Evolutionary conservation across 371 early-diverging fungal species (phyloP).

Genomic region (Lichtheimia corymbifera): DNA sequence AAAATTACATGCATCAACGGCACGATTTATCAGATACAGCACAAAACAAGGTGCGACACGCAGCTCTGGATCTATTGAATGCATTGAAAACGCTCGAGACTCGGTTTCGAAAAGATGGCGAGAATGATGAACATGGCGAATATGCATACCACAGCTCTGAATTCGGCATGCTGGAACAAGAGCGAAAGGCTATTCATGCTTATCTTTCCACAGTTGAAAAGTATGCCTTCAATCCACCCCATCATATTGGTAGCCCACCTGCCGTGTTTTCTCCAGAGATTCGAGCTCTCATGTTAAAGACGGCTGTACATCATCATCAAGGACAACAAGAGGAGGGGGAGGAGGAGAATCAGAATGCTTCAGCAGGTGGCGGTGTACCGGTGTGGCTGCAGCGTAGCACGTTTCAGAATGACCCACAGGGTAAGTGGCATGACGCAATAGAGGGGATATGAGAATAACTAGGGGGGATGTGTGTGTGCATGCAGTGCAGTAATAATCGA

Average conservation of each 20-base stretch:
- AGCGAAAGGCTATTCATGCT: constrained; percentile 22
- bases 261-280: constrained; percentile 44
- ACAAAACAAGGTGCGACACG: constrained; percentile 32
- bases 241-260: constrained; percentile 44
- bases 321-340: neutral
- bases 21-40: constrained; percentile 40
- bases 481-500: neutral
- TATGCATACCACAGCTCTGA: constrained; percentile 23
- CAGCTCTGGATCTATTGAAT: constrained; percentile 33
- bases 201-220: constrained; percentile 33
- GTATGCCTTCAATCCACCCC: constrained; percentile 47
- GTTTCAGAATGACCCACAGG: constrained; percentile 34
- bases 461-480: no score
- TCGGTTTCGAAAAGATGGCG: constrained; percentile 30
- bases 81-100: constrained; percentile 38
- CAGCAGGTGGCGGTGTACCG: constrained; percentile 16
- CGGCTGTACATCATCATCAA: constrained; percentile 8
- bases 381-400: constrained; percentile 40
- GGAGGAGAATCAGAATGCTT: neutral
- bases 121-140: constrained; percentile 17
- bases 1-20: constrained; percentile 43
- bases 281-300: constrained; percentile 33
- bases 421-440: constrained; percentile 16
- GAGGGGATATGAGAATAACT: neutral
- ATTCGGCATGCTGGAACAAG: constrained; percentile 37